These are phyloP conservation scores for Sclerotinia spermophila DNA, from an alignment of 2,329 filamentous ascomycete genomes.

Conservation along the genomic window DNA sequence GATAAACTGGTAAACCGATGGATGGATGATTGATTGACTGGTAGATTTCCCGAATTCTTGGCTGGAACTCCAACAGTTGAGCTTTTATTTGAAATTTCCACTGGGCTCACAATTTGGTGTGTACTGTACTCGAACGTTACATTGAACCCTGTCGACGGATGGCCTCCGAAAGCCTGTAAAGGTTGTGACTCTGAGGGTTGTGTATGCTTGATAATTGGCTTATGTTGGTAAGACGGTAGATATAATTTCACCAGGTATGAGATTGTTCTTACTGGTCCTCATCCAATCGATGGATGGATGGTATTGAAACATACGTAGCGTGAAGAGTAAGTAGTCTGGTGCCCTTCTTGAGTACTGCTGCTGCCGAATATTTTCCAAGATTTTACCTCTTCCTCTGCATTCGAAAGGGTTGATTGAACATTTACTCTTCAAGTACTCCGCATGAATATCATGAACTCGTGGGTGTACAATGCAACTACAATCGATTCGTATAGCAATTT, in stretches of 20 bases:
- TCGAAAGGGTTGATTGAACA: background rate
- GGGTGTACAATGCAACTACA: background rate
- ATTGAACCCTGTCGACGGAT: slow-evolving; percentile 6
- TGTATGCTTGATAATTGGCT: background rate
- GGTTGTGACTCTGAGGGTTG: slow-evolving; percentile 3
- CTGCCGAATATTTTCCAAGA: slow-evolving; percentile 2
- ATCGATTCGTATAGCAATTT: slow-evolving; percentile 3
- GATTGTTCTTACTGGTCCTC: background rate
- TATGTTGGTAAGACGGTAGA: background rate
- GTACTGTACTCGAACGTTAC: background rate
- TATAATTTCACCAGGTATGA: background rate
- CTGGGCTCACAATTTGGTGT: background rate
- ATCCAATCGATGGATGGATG: background rate
- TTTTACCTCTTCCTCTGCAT: background rate
- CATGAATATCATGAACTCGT: background rate
- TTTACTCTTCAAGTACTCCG: background rate
- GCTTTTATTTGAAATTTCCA: background rate
- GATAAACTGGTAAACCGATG: background rate
- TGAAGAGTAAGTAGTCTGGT: background rate
- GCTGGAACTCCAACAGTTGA: background rate
- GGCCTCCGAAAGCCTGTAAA: slow-evolving; percentile 12
- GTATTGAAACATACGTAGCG: background rate
- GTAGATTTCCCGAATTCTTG: background rate
- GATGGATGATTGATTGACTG: background rate
- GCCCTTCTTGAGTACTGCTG: background rate